phyloP scores from a whole-genome alignment of 805 yeast genomes.

The Lipomyces yamanashiensis region DNA sequence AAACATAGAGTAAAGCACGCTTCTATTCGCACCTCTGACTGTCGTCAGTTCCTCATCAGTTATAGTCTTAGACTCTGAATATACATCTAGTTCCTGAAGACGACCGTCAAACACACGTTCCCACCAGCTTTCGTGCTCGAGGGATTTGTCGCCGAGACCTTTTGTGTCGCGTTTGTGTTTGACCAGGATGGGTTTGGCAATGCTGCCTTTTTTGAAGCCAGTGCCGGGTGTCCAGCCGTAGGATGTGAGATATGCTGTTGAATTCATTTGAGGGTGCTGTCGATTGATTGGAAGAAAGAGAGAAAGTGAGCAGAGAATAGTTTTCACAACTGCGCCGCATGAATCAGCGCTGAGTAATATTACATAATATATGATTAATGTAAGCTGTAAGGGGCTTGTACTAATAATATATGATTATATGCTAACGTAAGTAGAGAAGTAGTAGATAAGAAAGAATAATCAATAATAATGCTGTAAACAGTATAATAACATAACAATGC shows the following conservation, averaged over 20 bases:
- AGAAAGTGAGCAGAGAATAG: no score
- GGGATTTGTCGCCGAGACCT: slow-evolving; percentile 81
- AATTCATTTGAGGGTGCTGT: slow-evolving; percentile 60
- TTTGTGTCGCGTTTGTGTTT: slow-evolving; percentile 88
- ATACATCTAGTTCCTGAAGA: slow-evolving; percentile 73
- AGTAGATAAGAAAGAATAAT: no score
- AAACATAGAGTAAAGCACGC: slow-evolving; percentile 84
- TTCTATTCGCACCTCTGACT: slow-evolving; percentile 52
- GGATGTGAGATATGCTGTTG: slow-evolving; percentile 68
- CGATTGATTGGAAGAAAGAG: no score
- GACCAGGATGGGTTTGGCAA: slow-evolving; percentile 83
- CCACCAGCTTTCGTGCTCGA: slow-evolving; percentile 95
- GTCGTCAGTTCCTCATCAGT: slow-evolving; percentile 50
- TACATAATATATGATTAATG: no score
- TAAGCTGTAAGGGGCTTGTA: no score
- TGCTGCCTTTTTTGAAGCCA: slow-evolving; percentile 77
- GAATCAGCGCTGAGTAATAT: no score
- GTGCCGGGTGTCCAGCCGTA: slow-evolving; percentile 95
- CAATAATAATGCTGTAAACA: no score
- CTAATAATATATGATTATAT: no score
- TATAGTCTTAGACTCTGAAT: slow-evolving; percentile 21
- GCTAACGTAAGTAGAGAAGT: no score
- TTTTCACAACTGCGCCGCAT: no score
- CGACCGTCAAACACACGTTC: slow-evolving; percentile 94
- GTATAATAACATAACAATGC: no score